phyloP scores from a whole-genome alignment of 192 early-diverging fungal genomes.

The Entomortierella parvispora region DNA sequence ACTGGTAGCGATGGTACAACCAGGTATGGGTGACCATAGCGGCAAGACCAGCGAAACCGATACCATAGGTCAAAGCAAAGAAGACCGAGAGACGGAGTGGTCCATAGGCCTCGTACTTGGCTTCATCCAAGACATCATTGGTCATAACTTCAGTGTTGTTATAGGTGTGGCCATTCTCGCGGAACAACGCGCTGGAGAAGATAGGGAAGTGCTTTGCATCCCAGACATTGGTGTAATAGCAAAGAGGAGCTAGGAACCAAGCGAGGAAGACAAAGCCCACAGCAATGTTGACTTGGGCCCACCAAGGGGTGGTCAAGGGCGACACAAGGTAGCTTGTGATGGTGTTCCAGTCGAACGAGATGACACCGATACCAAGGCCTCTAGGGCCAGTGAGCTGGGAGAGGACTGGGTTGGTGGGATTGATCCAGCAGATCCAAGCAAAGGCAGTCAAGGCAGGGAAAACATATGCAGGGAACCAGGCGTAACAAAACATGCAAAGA shows the following conservation, averaged over 20 bases:
- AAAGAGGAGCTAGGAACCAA: slow-evolving; percentile 76
- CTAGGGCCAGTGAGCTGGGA: slow-evolving; percentile 58
- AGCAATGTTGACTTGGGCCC: slow-evolving; percentile 72
- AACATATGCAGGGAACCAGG: slow-evolving; percentile 52
- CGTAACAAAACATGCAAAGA: slow-evolving; percentile 46
- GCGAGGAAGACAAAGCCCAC: slow-evolving; percentile 66
- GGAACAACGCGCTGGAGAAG: slow-evolving; percentile 47
- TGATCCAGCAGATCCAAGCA: slow-evolving; percentile 42
- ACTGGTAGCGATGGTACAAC: slow-evolving; percentile 69
- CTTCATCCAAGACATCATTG: slow-evolving; percentile 51
- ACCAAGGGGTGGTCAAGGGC: slow-evolving; percentile 53
- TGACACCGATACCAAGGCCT: slow-evolving; percentile 76
- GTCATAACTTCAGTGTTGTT: slow-evolving; percentile 43
- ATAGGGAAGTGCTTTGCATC: slow-evolving; percentile 56
- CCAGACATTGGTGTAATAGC: slow-evolving; percentile 73
- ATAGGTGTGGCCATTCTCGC: slow-evolving; percentile 31
- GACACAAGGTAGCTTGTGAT: slow-evolving; percentile 49
- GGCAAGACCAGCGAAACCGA: slow-evolving; percentile 65
- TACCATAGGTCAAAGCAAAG: slow-evolving; percentile 62
- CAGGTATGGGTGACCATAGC: slow-evolving; percentile 67
- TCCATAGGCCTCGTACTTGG: slow-evolving; percentile 54
- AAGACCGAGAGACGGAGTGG: slow-evolving; percentile 62
- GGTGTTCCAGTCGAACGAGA: slow-evolving; percentile 77
- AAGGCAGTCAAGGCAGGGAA: slow-evolving; percentile 47
- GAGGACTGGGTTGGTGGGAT: slow-evolving; percentile 16